Conservation (phyloP, 2,329 filamentous ascomycete genomes). For the Colletotrichum viniferum region DNA sequence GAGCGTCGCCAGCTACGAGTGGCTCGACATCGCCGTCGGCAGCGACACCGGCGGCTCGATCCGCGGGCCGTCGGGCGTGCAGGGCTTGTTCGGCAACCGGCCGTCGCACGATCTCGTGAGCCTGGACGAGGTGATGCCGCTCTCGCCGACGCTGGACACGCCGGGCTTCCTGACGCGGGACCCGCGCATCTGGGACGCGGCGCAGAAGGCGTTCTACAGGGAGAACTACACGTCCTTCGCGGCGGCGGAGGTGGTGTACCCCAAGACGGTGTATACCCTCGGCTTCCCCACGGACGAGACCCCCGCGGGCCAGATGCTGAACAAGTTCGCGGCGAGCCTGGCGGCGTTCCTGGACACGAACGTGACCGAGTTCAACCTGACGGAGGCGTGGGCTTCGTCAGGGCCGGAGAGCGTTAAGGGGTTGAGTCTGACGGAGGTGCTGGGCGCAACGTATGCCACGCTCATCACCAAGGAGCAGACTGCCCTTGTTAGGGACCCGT, state of each 20-base stretch:
- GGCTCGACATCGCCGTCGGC: slow-evolving; percentile 49
- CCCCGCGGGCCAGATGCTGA: slow-evolving; percentile 25
- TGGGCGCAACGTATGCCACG: slow-evolving; percentile 38
- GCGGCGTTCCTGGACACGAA: slow-evolving; percentile 29
- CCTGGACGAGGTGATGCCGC: slow-evolving; percentile 45
- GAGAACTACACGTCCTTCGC: slow-evolving; percentile 35
- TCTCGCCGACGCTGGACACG: slow-evolving; percentile 47
- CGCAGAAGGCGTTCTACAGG: slow-evolving; percentile 34
- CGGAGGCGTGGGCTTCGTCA: slow-evolving; percentile 28
- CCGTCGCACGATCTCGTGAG: slow-evolving; percentile 44
- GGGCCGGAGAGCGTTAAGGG: slow-evolving; percentile 23
- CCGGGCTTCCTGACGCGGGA: slow-evolving; percentile 46
- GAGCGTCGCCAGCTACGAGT: slow-evolving; percentile 44
- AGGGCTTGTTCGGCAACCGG: slow-evolving; percentile 50
- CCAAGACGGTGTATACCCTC: slow-evolving; percentile 32
- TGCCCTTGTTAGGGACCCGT: slow-evolving; percentile 39
- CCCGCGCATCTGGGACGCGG: slow-evolving; percentile 35
- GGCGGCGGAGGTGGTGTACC: neutral
- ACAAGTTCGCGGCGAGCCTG: slow-evolving; percentile 31
- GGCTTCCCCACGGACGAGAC: slow-evolving; percentile 26
- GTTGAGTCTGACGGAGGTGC: slow-evolving; percentile 25
- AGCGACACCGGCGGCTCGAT: slow-evolving; percentile 52
- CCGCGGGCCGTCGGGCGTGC: slow-evolving; percentile 45
- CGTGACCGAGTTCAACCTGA: slow-evolving; percentile 24
- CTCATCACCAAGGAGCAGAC: slow-evolving; percentile 43